Percentiles rank a stretch among this genome's conserved stretches.
These are phyloP conservation scores for Hypoxylon sp. DNA, from an alignment of 2,329 filamentous ascomycete genomes.

Conservation along the genomic window DNA sequence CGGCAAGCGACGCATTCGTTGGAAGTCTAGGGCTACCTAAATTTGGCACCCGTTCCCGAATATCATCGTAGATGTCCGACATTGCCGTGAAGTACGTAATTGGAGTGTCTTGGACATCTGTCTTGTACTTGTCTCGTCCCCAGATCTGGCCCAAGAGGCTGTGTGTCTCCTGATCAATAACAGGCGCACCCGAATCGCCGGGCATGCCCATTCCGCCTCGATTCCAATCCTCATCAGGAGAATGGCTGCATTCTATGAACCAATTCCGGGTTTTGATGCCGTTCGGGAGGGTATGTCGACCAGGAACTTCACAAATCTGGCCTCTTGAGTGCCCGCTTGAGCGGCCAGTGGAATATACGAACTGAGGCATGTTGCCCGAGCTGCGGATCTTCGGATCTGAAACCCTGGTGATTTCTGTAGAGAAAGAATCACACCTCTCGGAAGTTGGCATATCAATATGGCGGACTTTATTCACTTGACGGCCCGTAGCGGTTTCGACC, in stretches of 20 bases:
- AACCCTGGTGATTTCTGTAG: conserved; percentile 5
- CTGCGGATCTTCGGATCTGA: conserved; percentile 10
- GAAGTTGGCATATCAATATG: not conserved
- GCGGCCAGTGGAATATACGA: conserved; percentile 31
- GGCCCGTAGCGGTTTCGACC: conserved; percentile 11
- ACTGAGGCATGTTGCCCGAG: too few species aligned
- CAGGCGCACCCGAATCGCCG: conserved; percentile 34
- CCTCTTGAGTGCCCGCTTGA: conserved; percentile 29
- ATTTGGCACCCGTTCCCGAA: conserved; percentile 21
- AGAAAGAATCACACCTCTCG: conserved; percentile 27
- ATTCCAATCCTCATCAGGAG: conserved; percentile 18
- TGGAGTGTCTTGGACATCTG: not conserved
- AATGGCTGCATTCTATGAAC: conserved; percentile 15
- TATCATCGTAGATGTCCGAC: conserved; percentile 35
- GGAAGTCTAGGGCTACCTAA: conserved; percentile 9
- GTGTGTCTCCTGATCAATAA: conserved; percentile 24
- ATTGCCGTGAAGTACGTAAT: conserved; percentile 31
- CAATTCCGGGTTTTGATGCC: conserved; percentile 28
- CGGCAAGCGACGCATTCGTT: not conserved
- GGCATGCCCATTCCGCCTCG: conserved; percentile 29
- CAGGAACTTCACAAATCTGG: conserved; percentile 16
- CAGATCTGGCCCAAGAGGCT: conserved; percentile 35
- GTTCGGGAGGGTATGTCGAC: not conserved
- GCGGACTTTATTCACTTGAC: conserved; percentile 27
- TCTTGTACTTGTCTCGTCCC: conserved; percentile 28